Evolutionary conservation across 2,329 filamentous ascomycete species (phyloP), one percentile per base, ranked within the genome.

Genomic region (Xylariaceae sp.): DNA sequence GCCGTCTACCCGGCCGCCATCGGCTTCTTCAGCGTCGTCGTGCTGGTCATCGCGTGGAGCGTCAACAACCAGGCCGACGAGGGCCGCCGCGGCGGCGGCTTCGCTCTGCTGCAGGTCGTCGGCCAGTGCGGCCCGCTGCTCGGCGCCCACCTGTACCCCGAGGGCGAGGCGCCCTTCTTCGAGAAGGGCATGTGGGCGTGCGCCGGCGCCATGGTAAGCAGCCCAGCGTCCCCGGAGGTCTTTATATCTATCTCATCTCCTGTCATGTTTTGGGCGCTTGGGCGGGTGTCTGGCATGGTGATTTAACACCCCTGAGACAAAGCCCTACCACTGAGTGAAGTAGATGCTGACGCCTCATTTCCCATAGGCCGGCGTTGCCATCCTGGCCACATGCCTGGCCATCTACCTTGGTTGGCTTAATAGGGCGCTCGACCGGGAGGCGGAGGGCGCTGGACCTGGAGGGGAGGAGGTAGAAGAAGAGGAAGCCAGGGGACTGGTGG

Each of bases 1-100:
- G 83, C 79, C 36, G 70, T 94, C 6, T 94, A 82, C 54, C 86
- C 85, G 0, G 86, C 88, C 2, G 74, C 80, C 2, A 65, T 77
- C 1, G 88, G 88, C 4, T 92, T 94, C 60, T 90, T 94, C 65
- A 79, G 75, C 39, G 82, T 86, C 14, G 83, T 94, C 37, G 87
- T 86, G 0, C 70, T 94, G 19, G 81, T 89, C 45, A 83, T 94
- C 36, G 82, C 85, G 2, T 94, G 88, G 88, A 85, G 75, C 22
- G 75, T 94, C 51, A 93, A 94, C 53, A 94, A 94, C 57, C 84
- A 92, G 53, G 63, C 72, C 33, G 77, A 68, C 10, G 75, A 80
- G 40, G 75, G 73, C 32, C 74, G 77, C 5, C 82, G 83, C 45
- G 85, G 85, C 0, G 77, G 77, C 2, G 85, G 82, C 2, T 84